Conservation (phyloP, 2,329 filamentous ascomycete species). For the Monosporascus sp. region DNA sequence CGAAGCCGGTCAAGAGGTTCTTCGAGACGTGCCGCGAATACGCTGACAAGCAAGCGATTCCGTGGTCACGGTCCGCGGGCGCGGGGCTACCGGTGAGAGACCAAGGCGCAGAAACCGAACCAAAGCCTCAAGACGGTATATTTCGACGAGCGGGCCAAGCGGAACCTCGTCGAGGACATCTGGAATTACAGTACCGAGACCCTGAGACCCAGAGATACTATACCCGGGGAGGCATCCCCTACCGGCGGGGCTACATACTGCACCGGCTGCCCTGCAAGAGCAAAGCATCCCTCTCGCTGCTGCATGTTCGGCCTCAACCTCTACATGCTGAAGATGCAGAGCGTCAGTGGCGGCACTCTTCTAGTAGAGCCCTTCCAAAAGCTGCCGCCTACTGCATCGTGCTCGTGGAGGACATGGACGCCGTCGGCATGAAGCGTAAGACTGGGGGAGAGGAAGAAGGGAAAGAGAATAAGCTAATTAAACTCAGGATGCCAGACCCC, state of each 20-base stretch:
- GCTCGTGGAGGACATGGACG: slow-evolving; percentile 52
- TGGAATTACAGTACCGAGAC: slow-evolving; percentile 64
- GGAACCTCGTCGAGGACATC: slow-evolving; percentile 64
- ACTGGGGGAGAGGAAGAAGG: slow-evolving; percentile 7
- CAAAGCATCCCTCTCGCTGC: slow-evolving; percentile 72
- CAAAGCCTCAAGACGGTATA: slow-evolving; percentile 31
- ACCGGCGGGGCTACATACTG: slow-evolving; percentile 66
- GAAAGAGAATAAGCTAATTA: slow-evolving; percentile 11
- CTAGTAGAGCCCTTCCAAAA: slow-evolving; percentile 28
- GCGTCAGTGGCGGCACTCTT: slow-evolving; percentile 20
- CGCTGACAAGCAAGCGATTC: slow-evolving; percentile 30
- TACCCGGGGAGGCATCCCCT: slow-evolving; percentile 67
- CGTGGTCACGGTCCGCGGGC: slow-evolving; percentile 31
- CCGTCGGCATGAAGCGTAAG: slow-evolving; percentile 39
- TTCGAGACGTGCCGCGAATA: slow-evolving; percentile 25
- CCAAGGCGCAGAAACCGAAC: slow-evolving; percentile 28
- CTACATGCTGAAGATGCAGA: slow-evolving; percentile 65
- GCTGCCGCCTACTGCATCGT: slow-evolving; percentile 37
- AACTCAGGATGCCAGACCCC: neutral
- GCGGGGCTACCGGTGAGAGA: slow-evolving; percentile 30
- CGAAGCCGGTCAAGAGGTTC: slow-evolving; percentile 25
- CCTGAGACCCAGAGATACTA: slow-evolving; percentile 59
- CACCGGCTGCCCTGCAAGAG: slow-evolving; percentile 70
- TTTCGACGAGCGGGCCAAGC: slow-evolving; percentile 41
- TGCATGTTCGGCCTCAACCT: slow-evolving; percentile 66